These are phyloP conservation scores for Xylaria sp. DNA, from an alignment of 2,329 filamentous ascomycete species.

Conservation along the genomic window DNA sequence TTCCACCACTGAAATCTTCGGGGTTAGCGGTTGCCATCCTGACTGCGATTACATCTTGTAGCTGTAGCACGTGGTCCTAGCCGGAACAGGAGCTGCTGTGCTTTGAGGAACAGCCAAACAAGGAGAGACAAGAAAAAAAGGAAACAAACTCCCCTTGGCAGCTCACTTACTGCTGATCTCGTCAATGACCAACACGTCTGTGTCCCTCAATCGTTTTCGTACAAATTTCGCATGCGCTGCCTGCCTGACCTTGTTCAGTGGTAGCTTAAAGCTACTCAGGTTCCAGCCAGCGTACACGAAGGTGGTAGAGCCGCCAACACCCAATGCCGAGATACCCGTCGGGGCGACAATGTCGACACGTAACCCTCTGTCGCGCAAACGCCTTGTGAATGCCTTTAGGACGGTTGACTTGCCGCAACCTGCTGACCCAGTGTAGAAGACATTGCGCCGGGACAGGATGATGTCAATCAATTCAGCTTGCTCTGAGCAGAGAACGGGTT, in stretches of 20 bases:
- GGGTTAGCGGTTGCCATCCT: neutral
- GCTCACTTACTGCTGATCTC: slow-evolving; percentile 59
- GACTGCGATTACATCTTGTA: neutral
- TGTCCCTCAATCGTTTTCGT: slow-evolving; percentile 46
- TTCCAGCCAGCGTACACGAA: slow-evolving; percentile 64
- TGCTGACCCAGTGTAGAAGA: slow-evolving; percentile 69
- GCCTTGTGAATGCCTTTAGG: slow-evolving; percentile 53
- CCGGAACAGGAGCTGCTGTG: neutral
- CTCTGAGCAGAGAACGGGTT: slow-evolving; percentile 49
- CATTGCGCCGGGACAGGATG: slow-evolving; percentile 57
- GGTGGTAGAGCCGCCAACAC: slow-evolving; percentile 61
- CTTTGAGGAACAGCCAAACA: neutral
- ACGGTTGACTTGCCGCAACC: slow-evolving; percentile 65
- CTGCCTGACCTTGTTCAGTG: slow-evolving; percentile 44
- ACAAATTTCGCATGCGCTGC: slow-evolving; percentile 42
- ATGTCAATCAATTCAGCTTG: slow-evolving; percentile 56
- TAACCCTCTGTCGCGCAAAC: slow-evolving; percentile 43
- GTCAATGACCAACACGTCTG: slow-evolving; percentile 66
- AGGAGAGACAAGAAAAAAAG: too few species aligned
- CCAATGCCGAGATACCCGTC: slow-evolving; percentile 63
- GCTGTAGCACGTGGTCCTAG: neutral
- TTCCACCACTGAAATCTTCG: slow-evolving; percentile 54
- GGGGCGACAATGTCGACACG: slow-evolving; percentile 61
- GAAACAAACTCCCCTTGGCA: neutral
- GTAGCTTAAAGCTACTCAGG: slow-evolving; percentile 50